Evolutionary conservation across 805 yeast genomes (phyloP).

Genomic region (Monosporozyma aquatica): DNA sequence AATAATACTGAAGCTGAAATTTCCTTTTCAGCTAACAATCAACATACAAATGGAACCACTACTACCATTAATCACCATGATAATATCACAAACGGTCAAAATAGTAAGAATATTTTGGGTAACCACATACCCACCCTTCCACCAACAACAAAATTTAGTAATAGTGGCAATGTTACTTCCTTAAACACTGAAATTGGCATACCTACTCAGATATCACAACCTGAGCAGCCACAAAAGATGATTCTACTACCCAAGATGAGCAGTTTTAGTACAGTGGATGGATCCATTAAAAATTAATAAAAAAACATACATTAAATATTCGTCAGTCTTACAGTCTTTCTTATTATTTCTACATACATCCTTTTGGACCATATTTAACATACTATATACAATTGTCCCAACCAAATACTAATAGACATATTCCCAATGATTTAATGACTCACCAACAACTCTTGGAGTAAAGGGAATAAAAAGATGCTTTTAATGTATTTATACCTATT

Average conservation of each 20-base stretch:
- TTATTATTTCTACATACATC: not conserved
- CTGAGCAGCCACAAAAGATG: not conserved
- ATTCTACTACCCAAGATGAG: slow-evolving; percentile 20
- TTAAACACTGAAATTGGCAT: too few relatives aligned
- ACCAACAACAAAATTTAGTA: not conserved
- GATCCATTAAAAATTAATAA: slow-evolving; percentile 14
- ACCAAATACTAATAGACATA: too few relatives aligned
- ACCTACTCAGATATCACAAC: too few relatives aligned
- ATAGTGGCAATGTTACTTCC: too few relatives aligned
- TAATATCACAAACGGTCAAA: not conserved
- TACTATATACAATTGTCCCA: not conserved
- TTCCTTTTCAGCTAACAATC: slow-evolving; percentile 6
- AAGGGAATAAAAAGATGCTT: too few relatives aligned
- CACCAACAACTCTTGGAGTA: too few relatives aligned
- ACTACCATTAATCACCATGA: too few relatives aligned
- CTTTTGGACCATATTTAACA: not conserved
- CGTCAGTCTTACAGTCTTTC: not conserved
- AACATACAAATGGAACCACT: not conserved
- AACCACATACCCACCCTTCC: not conserved
- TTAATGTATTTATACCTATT: too few relatives aligned
- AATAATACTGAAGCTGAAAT: slow-evolving; percentile 12
- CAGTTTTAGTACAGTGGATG: slow-evolving; percentile 23
- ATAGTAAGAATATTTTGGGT: not conserved
- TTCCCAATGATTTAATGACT: too few relatives aligned
- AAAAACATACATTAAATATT: not conserved